Conservation (phyloP, 139 green algal genomes). For the Chlamydomonas applanata region DNA sequence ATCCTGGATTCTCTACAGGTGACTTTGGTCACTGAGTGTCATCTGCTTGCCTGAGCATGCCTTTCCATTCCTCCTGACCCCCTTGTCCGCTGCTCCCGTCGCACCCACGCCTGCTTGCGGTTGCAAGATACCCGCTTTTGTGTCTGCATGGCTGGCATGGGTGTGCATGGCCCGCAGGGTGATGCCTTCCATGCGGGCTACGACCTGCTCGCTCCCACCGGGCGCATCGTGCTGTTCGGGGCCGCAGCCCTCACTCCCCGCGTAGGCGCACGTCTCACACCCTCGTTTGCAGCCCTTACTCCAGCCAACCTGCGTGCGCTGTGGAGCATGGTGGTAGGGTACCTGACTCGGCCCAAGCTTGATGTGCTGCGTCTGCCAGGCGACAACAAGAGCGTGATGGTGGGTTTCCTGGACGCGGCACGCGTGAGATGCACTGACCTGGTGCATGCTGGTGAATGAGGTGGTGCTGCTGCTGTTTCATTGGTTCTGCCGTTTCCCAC, state of each 20-base stretch:
- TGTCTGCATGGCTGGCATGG: neutral
- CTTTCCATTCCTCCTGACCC: too few relatives aligned
- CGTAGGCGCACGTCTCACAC: neutral
- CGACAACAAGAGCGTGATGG: constrained; percentile 48
- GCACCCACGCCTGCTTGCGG: too few relatives aligned
- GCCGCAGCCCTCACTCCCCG: constrained; percentile 40
- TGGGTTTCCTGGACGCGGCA: constrained; percentile 25
- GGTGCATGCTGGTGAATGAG: too few relatives aligned
- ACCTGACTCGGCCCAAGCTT: constrained; percentile 31
- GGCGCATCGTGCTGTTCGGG: constrained; percentile 28
- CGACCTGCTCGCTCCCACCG: neutral
- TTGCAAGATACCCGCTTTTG: too few relatives aligned
- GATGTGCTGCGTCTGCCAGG: constrained; percentile 41
- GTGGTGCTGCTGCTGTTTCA: too few relatives aligned
- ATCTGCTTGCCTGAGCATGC: too few relatives aligned
- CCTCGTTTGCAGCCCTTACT: neutral
- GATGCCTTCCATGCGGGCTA: neutral
- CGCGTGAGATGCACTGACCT: too few relatives aligned
- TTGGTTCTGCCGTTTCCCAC: too few relatives aligned
- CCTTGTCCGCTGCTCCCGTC: too few relatives aligned
- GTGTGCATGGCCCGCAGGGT: neutral
- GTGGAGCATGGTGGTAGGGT: constrained; percentile 20
- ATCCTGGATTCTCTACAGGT: too few relatives aligned
- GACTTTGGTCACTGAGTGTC: too few relatives aligned
- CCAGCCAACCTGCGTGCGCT: constrained; percentile 13